Evolutionary conservation across 768 basidiomycete species (phyloP).

Genomic region (Lactarius sp.): DNA sequence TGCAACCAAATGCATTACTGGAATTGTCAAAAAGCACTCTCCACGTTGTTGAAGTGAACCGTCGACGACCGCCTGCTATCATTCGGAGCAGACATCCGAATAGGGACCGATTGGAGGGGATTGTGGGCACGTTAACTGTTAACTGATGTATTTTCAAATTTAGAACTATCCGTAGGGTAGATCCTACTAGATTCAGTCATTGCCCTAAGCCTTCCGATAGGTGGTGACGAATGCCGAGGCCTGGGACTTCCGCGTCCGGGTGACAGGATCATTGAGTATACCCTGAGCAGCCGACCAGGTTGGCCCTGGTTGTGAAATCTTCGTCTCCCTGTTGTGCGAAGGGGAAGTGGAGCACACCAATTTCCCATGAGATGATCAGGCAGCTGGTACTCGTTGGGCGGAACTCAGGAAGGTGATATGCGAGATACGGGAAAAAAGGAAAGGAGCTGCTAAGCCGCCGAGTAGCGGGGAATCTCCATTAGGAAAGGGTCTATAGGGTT

Average conservation of each 20-base stretch:
- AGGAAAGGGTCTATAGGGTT: too few relatives aligned
- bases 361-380: too few relatives aligned
- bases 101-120: not conserved
- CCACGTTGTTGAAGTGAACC: not conserved
- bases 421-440: too few relatives aligned
- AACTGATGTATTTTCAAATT: not conserved
- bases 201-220: not conserved
- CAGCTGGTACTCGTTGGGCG: too few relatives aligned
- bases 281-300: too few relatives aligned
- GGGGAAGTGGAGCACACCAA: too few relatives aligned
- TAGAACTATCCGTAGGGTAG: not conserved
- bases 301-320: too few relatives aligned
- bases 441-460: too few relatives aligned
- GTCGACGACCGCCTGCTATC: not conserved
- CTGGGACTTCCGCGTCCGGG: not conserved
- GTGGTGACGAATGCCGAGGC: not conserved
- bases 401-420: too few relatives aligned
- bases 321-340: too few relatives aligned
- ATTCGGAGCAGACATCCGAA: not conserved
- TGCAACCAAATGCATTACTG: not conserved
- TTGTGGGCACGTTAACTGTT: not conserved
- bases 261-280: too few relatives aligned
- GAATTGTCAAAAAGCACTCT: not conserved
- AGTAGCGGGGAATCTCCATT: too few relatives aligned
- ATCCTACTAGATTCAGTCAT: not conserved